Evolutionary conservation across 2,329 filamentous ascomycete species (phyloP).

Genomic region (Leptographium radiaticola): DNA sequence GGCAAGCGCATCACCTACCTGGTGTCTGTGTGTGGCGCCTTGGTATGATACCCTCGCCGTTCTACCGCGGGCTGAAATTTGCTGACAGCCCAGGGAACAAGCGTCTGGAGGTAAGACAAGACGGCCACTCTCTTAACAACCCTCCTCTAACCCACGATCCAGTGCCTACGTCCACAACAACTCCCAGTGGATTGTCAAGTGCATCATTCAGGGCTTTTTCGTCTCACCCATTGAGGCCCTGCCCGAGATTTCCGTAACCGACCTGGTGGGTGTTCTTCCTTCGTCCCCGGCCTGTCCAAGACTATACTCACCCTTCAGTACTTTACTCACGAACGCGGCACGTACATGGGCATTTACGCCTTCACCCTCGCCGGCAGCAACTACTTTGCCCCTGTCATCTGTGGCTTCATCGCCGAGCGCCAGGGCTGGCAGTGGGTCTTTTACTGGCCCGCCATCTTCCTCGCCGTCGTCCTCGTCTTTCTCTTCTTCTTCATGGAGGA

Average conservation of each 20-base stretch:
- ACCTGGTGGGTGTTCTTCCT: conserved; percentile 6
- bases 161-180: too few species aligned
- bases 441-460: conserved; percentile 42
- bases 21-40: too few species aligned
- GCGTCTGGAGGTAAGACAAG: too few species aligned
- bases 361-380: conserved; percentile 29
- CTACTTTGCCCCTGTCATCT: conserved; percentile 32
- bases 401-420: conserved; percentile 34
- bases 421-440: conserved; percentile 37
- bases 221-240: conserved; percentile 31
- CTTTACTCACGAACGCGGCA: conserved; percentile 17
- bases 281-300: too few species aligned
- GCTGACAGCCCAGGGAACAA: too few species aligned
- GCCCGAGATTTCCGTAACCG: conserved; percentile 23
- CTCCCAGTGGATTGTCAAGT: too few species aligned
- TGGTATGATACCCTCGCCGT: too few species aligned
- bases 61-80: too few species aligned
- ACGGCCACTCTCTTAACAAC: too few species aligned
- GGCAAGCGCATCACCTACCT: conserved; percentile 14
- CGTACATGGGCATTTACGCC: conserved; percentile 29
- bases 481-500: conserved; percentile 48
- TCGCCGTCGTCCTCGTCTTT: conserved; percentile 32
- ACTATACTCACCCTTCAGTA: background rate
- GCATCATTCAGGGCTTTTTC: conserved; percentile 22
- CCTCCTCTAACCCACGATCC: too few species aligned